Evolutionary conservation across 306 rosid species (phyloP).

Genomic region (Boehmeria nivea): DNA sequence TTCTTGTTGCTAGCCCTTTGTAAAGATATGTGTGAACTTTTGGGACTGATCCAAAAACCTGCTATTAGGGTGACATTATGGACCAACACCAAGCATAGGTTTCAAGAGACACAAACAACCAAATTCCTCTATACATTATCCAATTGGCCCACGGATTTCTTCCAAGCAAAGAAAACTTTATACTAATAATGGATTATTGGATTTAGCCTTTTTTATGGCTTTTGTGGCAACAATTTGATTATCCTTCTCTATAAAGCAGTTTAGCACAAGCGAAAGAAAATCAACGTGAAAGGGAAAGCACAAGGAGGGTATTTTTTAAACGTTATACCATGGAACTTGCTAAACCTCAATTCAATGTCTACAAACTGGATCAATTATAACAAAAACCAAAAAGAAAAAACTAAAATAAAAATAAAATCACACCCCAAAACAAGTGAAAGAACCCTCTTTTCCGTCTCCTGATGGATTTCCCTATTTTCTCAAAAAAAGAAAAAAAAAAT

Average conservation of each 20-base stretch:
- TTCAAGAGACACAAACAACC: neutral
- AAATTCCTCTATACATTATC: neutral
- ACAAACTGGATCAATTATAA: conserved; percentile 12
- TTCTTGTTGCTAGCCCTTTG: neutral
- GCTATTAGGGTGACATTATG: neutral
- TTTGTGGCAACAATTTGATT: too few species aligned
- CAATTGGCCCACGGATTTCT: neutral
- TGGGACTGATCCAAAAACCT: neutral
- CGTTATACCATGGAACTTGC: conserved; percentile 6
- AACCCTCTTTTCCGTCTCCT: neutral
- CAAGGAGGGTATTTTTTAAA: too few species aligned
- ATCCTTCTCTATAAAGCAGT: too few species aligned
- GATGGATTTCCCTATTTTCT: conserved; percentile 8
- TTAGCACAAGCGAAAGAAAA: neutral
- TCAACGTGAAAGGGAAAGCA: neutral
- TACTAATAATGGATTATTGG: too few species aligned
- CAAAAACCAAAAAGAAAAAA: neutral
- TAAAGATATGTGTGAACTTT: neutral
- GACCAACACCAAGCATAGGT: neutral
- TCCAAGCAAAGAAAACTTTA: neutral
- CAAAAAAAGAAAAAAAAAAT: neutral
- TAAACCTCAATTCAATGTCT: conserved; percentile 15
- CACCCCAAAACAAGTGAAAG: conserved; percentile 12
- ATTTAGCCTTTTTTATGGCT: too few species aligned
- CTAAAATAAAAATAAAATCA: conserved; percentile 5